Evolutionary conservation across 495 filamentous ascomycete species (phyloP), one percentile per base, ranked within the genome.

Genomic region (Aspergillus avenaceus): DNA sequence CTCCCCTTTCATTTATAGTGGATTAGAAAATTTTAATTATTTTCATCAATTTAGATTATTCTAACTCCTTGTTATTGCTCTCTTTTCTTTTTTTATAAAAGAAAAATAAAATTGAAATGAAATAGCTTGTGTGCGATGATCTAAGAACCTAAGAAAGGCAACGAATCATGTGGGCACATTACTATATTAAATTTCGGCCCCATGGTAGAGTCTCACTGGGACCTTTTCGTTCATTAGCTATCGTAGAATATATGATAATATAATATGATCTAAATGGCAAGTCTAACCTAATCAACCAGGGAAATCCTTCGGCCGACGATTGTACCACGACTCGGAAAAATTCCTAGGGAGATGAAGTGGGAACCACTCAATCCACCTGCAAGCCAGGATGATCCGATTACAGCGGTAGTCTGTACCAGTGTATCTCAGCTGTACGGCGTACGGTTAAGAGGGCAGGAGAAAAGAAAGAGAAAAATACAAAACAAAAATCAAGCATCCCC

Each of bases 271-370:
- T 16, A 14, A 16, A 34, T 34, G 8, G 11, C 8, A 43, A 28
- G 14, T 19, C 28, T 26, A 45, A 45, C 42, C 42, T 29, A 45
- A 45, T 19, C 18, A 19, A 4, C 8, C 2, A 9, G 11, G 16
- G 26, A 2, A 45, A 29, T 45, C 42, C 42, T 29, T 45, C 42
- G 42, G 42, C 41, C 41, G 41, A 43, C 24, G 23, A 34, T 12
- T n/a, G 31, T 34, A 14, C 34, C 16, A 38, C 34, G 16, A 38
- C 34, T 38, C 34, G 16, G 34, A 38, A 16, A 38, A 29, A 31
- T 45, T 29, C 25, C 42, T 45, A 38, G n/a, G n/a, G n/a, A n/a
- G 18, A 38, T n/a, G 5, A 16, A 18, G 5, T 3, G 32, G 12
- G 32, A 16, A 12, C 32, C 32, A 36, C n/a, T n/a, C n/a, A n/a